Conservation (phyloP, 371 early-diverging fungal genomes). For the Batrachochytrium dendrobatidis region DNA sequence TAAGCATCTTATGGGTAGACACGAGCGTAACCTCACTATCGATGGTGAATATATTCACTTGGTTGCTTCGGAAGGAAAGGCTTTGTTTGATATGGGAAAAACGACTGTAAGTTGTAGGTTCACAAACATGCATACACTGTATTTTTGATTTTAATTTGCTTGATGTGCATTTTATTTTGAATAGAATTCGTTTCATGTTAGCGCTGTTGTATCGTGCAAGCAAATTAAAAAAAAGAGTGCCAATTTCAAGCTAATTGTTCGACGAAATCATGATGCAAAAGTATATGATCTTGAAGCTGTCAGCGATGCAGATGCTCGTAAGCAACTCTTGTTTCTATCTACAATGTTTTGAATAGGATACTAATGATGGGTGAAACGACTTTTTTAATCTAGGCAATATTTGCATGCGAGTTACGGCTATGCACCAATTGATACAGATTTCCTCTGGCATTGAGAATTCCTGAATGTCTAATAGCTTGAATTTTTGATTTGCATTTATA, state of each 20-base stretch:
- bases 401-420: conserved; percentile 22
- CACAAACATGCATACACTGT: conserved; percentile 1
- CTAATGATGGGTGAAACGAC: background rate
- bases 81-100: conserved; percentile 74
- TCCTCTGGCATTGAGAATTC: background rate
- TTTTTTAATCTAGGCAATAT: conserved; percentile 21
- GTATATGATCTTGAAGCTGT: conserved; percentile 31
- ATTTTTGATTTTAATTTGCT: background rate
- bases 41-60: conserved; percentile 91
- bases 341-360: too few relatives aligned
- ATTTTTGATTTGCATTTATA: too few relatives aligned
- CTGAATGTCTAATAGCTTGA: too few relatives aligned
- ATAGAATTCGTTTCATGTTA: conserved; percentile 71
- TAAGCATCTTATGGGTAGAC: conserved; percentile 70
- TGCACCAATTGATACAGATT: conserved; percentile 21
- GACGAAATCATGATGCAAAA: conserved; percentile 10
- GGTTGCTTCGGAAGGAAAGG: conserved; percentile 75
- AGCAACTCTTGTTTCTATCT: conserved; percentile 1
- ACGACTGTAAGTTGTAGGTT: conserved; percentile 17
- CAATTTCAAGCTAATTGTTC: conserved; percentile 66
- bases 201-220: conserved; percentile 67
- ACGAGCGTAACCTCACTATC: conserved; percentile 81
- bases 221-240: conserved; percentile 64
- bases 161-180: background rate
- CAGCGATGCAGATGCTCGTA: conserved; percentile 25